phyloP scores from a whole-genome alignment of 2,329 filamentous ascomycete genomes.

The Fusarium sp. region DNA sequence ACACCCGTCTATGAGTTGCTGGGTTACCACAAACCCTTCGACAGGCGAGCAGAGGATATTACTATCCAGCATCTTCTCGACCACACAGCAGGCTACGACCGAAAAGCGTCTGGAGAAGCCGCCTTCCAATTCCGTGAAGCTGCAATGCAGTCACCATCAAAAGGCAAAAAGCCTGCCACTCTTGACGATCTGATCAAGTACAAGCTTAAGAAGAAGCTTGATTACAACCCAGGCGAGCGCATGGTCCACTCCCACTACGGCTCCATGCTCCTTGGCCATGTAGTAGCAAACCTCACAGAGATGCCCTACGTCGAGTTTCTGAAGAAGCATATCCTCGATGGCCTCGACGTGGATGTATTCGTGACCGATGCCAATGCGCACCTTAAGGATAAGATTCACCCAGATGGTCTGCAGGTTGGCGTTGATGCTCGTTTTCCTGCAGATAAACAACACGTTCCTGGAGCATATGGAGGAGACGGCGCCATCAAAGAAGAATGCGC shows the following conservation, averaged over 20 bases:
- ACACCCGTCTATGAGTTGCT: slow-evolving; percentile 27
- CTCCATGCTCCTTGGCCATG: slow-evolving; percentile 22
- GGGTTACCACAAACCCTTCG: slow-evolving; percentile 11
- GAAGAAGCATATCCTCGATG: slow-evolving; percentile 19
- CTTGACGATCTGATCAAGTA: slow-evolving; percentile 33
- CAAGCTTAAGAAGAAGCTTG: slow-evolving; percentile 17
- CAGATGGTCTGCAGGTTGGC: slow-evolving; percentile 25
- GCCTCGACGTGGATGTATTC: slow-evolving; percentile 25
- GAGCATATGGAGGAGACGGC: slow-evolving; percentile 25
- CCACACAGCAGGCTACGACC: slow-evolving; percentile 21
- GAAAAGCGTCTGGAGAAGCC: slow-evolving; percentile 7
- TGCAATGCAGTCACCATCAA: slow-evolving; percentile 5
- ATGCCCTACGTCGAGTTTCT: slow-evolving; percentile 31
- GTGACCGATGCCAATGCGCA: slow-evolving; percentile 15
- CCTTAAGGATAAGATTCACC: slow-evolving; percentile 18
- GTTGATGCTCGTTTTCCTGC: slow-evolving; percentile 10
- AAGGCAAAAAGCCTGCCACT: slow-evolving; percentile 22
- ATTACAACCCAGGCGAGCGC: slow-evolving; percentile 17
- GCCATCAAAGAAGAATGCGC: slow-evolving; percentile 35
- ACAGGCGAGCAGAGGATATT: slow-evolving; percentile 17
- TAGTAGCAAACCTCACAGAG: slow-evolving; percentile 25
- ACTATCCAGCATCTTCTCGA: slow-evolving; percentile 34
- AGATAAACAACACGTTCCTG: not conserved
- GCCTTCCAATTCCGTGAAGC: slow-evolving; percentile 21
- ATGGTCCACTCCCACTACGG: slow-evolving; percentile 34